Evolutionary conservation across 345 rosid species (phyloP).

Genomic region (Aquilaria sinensis): DNA sequence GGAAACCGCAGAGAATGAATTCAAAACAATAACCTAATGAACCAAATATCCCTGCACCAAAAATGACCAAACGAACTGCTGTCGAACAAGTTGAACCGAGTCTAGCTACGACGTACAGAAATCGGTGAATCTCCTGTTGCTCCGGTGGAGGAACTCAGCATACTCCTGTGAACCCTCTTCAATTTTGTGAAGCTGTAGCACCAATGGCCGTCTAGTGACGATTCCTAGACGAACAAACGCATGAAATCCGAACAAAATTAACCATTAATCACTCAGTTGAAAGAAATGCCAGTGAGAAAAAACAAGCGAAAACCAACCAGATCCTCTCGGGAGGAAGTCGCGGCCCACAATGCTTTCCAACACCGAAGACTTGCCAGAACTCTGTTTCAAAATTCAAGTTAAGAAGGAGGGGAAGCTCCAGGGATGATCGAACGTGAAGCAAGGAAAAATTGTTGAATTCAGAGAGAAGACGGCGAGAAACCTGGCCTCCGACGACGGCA

Average conservation of each 20-base stretch:
- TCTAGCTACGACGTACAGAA: constrained; percentile 36
- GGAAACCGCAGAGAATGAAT: constrained; percentile 6
- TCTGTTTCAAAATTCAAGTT: constrained; percentile 30
- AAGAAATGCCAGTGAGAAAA: background rate
- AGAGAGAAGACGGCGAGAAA: constrained; percentile 15
- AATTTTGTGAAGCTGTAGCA: constrained; percentile 77
- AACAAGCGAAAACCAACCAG: constrained; percentile 40
- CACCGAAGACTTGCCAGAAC: constrained; percentile 98
- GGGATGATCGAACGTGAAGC: background rate
- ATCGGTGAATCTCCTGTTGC: constrained; percentile 61
- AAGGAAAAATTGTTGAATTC: background rate
- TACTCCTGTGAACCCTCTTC: constrained; percentile 71
- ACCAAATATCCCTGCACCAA: background rate
- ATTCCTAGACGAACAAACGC: constrained; percentile 43
- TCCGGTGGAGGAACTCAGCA: constrained; percentile 85
- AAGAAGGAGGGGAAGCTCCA: background rate
- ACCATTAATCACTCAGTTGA: background rate
- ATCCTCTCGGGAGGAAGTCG: constrained; percentile 98
- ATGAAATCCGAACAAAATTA: constrained; percentile 2
- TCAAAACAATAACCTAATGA: background rate
- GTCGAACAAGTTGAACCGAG: background rate
- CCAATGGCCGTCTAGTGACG: constrained; percentile 89
- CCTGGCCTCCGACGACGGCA: constrained; percentile 93
- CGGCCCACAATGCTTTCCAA: constrained; percentile 94
- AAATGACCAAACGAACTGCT: background rate